A percentile compares a stretch with the other conserved stretches of the same genome.
These are phyloP conservation scores for Cystobasidium slooffiae DNA, from an alignment of 1,284 basidiomycete species.

Conservation along the genomic window DNA sequence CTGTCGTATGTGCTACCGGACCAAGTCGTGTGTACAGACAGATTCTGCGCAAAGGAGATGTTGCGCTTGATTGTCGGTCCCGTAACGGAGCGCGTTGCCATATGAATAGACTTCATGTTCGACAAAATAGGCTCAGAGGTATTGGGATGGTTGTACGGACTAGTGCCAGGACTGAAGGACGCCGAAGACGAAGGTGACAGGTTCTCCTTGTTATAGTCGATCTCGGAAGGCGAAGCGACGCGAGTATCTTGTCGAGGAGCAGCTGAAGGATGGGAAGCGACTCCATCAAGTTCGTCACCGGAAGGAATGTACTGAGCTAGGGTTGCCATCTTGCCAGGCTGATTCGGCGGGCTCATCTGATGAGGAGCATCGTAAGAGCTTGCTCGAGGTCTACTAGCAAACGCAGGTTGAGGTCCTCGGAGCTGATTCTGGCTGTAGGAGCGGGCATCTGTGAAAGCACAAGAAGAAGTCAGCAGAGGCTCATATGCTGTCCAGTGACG, in stretches of 20 bases:
- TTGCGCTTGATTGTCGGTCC: slow-evolving; percentile 48
- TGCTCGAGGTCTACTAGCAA: slow-evolving; percentile 54
- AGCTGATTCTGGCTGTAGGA: slow-evolving; percentile 50
- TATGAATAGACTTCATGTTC: slow-evolving; percentile 37
- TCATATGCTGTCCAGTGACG: not conserved
- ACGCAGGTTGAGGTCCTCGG: slow-evolving; percentile 39
- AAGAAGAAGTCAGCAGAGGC: not conserved
- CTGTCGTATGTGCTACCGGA: slow-evolving; percentile 87
- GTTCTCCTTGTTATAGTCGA: slow-evolving; percentile 23
- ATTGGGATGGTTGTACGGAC: slow-evolving; percentile 72
- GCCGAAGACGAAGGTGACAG: slow-evolving; percentile 33
- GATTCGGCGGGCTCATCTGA: slow-evolving; percentile 45
- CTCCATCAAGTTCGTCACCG: slow-evolving; percentile 50
- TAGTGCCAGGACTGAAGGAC: slow-evolving; percentile 47
- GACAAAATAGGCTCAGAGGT: slow-evolving; percentile 81
- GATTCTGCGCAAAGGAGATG: slow-evolving; percentile 83
- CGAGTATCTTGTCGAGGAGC: slow-evolving; percentile 46
- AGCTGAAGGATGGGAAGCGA: slow-evolving; percentile 36
- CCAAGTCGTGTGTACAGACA: slow-evolving; percentile 96
- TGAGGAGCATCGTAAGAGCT: slow-evolving; percentile 57
- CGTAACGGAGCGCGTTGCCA: slow-evolving; percentile 44
- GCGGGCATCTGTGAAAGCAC: slow-evolving; percentile 43
- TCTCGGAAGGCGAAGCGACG: not conserved
- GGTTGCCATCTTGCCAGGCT: slow-evolving; percentile 44
- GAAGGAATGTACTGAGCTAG: slow-evolving; percentile 50